Conservation (phyloP, 148 eudicot species). For the Vaccinium darrowii region DNA sequence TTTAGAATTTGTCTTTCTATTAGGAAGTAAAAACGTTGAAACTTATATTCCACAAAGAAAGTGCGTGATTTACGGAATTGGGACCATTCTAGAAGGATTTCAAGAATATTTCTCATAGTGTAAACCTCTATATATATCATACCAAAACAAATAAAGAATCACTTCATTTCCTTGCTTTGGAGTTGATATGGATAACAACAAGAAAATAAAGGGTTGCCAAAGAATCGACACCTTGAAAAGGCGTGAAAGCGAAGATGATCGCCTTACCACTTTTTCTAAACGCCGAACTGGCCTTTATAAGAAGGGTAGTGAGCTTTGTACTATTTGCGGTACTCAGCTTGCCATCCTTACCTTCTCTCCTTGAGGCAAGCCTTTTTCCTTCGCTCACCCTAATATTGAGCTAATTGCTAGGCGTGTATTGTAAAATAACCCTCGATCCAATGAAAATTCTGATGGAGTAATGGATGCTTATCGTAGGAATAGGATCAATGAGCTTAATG, state of each 20-base stretch:
- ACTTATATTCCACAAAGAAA: not conserved
- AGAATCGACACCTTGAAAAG: slow-evolving; percentile 16
- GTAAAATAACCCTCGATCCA: not conserved
- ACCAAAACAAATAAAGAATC: not conserved
- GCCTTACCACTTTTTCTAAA: slow-evolving; percentile 32
- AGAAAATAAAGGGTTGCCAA: slow-evolving; percentile 14
- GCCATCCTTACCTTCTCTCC: slow-evolving; percentile 30
- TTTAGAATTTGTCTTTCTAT: not conserved
- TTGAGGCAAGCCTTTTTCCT: slow-evolving; percentile 32
- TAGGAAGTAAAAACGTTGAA: not conserved
- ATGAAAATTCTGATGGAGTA: not conserved
- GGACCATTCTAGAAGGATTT: not conserved
- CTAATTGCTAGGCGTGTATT: not conserved
- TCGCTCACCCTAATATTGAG: too few relatives aligned
- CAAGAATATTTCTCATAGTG: not conserved
- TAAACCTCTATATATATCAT: not conserved
- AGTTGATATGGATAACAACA: slow-evolving; percentile 20
- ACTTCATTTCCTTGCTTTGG: not conserved
- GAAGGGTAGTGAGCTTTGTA: slow-evolving; percentile 31
- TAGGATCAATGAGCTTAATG: slow-evolving; percentile 12
- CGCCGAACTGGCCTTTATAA: slow-evolving; percentile 36
- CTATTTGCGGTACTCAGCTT: slow-evolving; percentile 21
- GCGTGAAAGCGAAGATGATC: slow-evolving; percentile 28
- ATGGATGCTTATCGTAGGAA: not conserved
- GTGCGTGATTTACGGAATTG: not conserved